Conservation (phyloP, 768 basidiomycete genomes). For the Naematelia encephala region DNA sequence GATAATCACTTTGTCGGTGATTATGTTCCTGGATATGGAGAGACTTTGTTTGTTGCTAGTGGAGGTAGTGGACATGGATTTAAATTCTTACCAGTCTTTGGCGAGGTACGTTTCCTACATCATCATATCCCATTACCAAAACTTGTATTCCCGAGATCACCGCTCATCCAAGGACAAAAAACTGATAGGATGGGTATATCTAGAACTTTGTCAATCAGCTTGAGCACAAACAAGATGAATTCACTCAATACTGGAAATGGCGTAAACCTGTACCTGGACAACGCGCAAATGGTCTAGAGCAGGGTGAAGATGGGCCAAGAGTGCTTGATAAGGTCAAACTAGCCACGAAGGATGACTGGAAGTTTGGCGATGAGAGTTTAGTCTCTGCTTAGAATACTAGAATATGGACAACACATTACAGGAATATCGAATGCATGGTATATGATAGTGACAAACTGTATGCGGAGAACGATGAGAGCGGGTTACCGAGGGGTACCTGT, state of each 20-base stretch:
- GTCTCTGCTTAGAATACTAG: background rate
- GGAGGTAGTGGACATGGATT: conserved; percentile 31
- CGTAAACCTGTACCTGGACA: conserved; percentile 9
- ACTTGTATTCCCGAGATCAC: background rate
- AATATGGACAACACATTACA: background rate
- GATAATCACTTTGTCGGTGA: conserved; percentile 32
- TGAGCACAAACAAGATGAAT: conserved; percentile 21
- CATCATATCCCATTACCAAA: background rate
- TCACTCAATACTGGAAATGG: conserved; percentile 26
- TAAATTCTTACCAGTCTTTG: conserved; percentile 31
- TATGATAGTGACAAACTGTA: background rate
- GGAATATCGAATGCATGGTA: background rate
- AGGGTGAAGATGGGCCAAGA: conserved; percentile 18
- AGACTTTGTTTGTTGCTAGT: conserved; percentile 25
- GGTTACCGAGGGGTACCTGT: background rate
- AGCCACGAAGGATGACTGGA: conserved; percentile 15
- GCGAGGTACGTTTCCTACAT: conserved; percentile 10
- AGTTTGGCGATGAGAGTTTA: conserved; percentile 7
- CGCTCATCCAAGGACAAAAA: too few species aligned
- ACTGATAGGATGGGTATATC: too few species aligned
- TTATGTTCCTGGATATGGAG: conserved; percentile 27
- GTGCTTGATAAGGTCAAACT: conserved; percentile 7
- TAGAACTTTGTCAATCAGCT: conserved; percentile 27
- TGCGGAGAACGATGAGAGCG: background rate
- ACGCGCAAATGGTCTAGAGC: conserved; percentile 23